Evolutionary conservation across 352 stramenopile genomes (phyloP).

Genomic region (Phytophthora brassicae): DNA sequence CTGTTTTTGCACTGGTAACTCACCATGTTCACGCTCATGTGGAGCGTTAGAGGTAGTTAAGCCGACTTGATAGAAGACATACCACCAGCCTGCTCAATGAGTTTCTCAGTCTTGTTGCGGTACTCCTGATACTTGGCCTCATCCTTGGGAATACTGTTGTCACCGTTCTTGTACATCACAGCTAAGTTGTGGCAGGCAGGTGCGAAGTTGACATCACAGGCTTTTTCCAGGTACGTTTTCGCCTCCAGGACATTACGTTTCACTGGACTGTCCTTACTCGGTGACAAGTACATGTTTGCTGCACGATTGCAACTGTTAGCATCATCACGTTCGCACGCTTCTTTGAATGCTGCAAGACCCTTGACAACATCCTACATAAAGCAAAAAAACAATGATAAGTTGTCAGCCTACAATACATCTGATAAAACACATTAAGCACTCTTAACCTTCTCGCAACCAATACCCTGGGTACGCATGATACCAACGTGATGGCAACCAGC

Average conservation of each 20-base stretch:
- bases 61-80: conserved; percentile 45
- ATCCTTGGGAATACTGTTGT: conserved; percentile 67
- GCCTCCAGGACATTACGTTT: conserved; percentile 54
- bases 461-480: conserved; percentile 75
- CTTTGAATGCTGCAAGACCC: conserved; percentile 68
- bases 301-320: conserved; percentile 84
- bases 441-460: conserved; percentile 72
- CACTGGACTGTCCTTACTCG: conserved; percentile 33
- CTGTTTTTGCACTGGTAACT: not conserved
- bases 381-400: conserved; percentile 1
- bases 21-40: no score
- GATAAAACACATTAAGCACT: not conserved
- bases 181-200: conserved; percentile 88
- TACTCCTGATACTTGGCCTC: conserved; percentile 74
- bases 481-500: conserved; percentile 86
- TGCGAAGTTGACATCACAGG: conserved; percentile 84
- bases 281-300: conserved; percentile 70
- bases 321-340: conserved; percentile 75
- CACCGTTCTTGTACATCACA: conserved; percentile 89
- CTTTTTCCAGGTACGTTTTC: conserved; percentile 69
- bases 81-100: conserved; percentile 76
- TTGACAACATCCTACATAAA: conserved; percentile 55
- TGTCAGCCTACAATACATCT: not conserved
- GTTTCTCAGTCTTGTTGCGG: conserved; percentile 69
- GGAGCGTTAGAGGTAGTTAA: no score